A percentile compares a stretch with the other conserved stretches of the same genome.
Conservation (phyloP, 805 yeast species). For the Wickerhamiella slavikovae region DNA sequence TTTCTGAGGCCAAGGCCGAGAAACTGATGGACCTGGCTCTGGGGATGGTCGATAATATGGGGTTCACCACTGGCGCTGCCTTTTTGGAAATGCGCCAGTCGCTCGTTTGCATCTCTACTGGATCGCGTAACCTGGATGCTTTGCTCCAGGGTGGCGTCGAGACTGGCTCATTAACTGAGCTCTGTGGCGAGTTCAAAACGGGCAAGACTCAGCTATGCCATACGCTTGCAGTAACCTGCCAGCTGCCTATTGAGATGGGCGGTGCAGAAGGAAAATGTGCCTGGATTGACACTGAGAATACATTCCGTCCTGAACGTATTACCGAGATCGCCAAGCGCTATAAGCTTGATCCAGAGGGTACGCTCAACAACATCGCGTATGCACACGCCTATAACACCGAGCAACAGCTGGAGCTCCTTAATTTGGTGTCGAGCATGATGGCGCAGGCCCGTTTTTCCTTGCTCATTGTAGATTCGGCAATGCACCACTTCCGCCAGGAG, state of each 20-base stretch:
- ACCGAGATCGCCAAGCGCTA: constrained; percentile 80
- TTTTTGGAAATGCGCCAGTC: constrained; percentile 79
- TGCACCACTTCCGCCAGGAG: constrained; percentile 92
- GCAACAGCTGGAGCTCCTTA: constrained; percentile 71
- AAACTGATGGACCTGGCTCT: constrained; percentile 65
- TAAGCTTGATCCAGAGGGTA: constrained; percentile 81
- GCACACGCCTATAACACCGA: constrained; percentile 96
- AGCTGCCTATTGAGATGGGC: constrained; percentile 86
- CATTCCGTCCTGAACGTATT: constrained; percentile 81
- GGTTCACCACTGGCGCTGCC: constrained; percentile 92
- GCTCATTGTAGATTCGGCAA: constrained; percentile 86
- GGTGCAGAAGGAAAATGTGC: constrained; percentile 98
- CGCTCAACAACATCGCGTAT: constrained; percentile 91
- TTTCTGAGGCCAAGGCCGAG: constrained; percentile 90
- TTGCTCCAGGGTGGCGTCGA: constrained; percentile 91
- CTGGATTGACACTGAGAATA: constrained; percentile 92
- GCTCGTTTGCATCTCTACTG: constrained; percentile 83
- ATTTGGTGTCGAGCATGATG: constrained; percentile 92
- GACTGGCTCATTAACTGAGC: constrained; percentile 90
- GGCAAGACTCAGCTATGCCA: constrained; percentile 96
- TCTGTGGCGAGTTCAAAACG: constrained; percentile 93
- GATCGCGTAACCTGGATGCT: constrained; percentile 84
- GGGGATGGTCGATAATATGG: constrained; percentile 65
- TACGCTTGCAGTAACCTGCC: constrained; percentile 91
- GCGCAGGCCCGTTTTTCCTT: constrained; percentile 78